Percentiles rank a stretch among this genome's conserved stretches.
These are phyloP conservation scores for Hypomyces rosellus DNA, from an alignment of 2,329 filamentous ascomycete genomes.

Conservation along the genomic window DNA sequence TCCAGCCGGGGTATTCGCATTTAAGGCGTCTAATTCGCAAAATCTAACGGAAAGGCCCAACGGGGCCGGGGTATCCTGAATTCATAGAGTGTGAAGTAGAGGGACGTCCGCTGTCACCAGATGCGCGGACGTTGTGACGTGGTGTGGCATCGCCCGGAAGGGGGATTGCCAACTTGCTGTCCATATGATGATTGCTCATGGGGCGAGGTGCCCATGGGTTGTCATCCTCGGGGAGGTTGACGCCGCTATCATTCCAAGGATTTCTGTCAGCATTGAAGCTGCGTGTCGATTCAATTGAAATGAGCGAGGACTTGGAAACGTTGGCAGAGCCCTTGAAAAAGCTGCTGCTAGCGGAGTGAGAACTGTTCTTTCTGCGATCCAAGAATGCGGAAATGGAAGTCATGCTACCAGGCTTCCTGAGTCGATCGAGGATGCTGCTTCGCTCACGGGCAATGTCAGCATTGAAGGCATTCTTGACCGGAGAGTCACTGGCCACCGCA, in stretches of 20 bases:
- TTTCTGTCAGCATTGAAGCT: slow-evolving; percentile 88
- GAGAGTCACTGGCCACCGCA: slow-evolving; percentile 75
- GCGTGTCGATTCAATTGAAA: slow-evolving; percentile 90
- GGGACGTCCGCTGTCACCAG: slow-evolving; percentile 84
- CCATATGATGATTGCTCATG: slow-evolving; percentile 58
- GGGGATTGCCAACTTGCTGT: slow-evolving; percentile 58
- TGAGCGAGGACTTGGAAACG: slow-evolving; percentile 89
- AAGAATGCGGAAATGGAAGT: slow-evolving; percentile 94
- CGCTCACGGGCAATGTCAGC: slow-evolving; percentile 75
- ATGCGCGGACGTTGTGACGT: slow-evolving; percentile 75
- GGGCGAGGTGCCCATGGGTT: slow-evolving; percentile 57
- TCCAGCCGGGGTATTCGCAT: slow-evolving; percentile 57
- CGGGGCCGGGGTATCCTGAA: slow-evolving; percentile 92
- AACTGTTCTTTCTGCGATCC: slow-evolving; percentile 89
- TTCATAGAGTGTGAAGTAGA: slow-evolving; percentile 91
- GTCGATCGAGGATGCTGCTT: slow-evolving; percentile 80
- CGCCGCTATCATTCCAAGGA: slow-evolving; percentile 96
- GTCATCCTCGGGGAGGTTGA: slow-evolving; percentile 88
- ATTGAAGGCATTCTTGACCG: slow-evolving; percentile 76
- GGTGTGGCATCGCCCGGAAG: slow-evolving; percentile 77
- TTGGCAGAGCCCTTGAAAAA: slow-evolving; percentile 92
- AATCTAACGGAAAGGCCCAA: slow-evolving; percentile 85
- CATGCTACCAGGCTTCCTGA: slow-evolving; percentile 92
- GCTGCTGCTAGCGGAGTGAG: slow-evolving; percentile 70
- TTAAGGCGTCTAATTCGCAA: slow-evolving; percentile 38